Percentiles rank a stretch among this genome's conserved stretches.
Evolutionary conservation across 768 basidiomycete genomes (phyloP).

Genomic region (Boletus bicolor): DNA sequence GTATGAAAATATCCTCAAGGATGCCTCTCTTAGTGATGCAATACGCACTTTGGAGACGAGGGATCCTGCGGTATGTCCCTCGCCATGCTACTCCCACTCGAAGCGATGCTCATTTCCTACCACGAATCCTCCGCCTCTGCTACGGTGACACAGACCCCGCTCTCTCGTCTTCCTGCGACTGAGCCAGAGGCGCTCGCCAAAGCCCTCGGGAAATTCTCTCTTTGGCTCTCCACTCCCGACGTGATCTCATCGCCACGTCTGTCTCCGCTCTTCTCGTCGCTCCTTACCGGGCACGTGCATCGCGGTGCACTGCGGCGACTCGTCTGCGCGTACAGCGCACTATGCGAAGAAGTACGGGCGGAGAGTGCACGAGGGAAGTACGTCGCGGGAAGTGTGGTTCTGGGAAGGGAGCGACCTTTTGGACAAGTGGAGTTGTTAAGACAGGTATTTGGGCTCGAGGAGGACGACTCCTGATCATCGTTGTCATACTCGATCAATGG

Average conservation of each 20-base stretch:
- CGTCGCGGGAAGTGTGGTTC: constrained; percentile 83
- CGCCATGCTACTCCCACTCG: background rate
- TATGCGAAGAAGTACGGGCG: constrained; percentile 76
- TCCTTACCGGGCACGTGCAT: constrained; percentile 69
- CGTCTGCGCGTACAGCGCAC: constrained; percentile 60
- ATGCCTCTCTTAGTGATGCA: constrained; percentile 27
- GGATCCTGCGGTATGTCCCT: constrained; percentile 17
- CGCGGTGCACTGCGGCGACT: constrained; percentile 68
- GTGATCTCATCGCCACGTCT: constrained; percentile 81
- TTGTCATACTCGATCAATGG: too few species aligned
- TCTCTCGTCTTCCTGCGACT: constrained; percentile 66
- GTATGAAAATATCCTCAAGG: constrained; percentile 25
- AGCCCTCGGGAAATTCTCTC: constrained; percentile 68
- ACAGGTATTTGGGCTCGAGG: constrained; percentile 76
- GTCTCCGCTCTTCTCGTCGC: constrained; percentile 64
- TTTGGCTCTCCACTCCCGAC: constrained; percentile 81
- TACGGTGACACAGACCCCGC: constrained; percentile 49
- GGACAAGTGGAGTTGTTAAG: constrained; percentile 69
- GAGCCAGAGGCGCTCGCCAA: constrained; percentile 59
- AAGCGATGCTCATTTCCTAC: background rate
- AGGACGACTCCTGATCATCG: constrained; percentile 19
- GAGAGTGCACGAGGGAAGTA: constrained; percentile 61
- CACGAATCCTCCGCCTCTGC: background rate
- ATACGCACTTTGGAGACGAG: constrained; percentile 24
- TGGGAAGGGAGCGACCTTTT: constrained; percentile 82